Evolutionary conservation across 1,284 basidiomycete genomes (phyloP), one percentile per base, ranked within the genome.

Genomic region (Austroboletus novae-zelandiae): DNA sequence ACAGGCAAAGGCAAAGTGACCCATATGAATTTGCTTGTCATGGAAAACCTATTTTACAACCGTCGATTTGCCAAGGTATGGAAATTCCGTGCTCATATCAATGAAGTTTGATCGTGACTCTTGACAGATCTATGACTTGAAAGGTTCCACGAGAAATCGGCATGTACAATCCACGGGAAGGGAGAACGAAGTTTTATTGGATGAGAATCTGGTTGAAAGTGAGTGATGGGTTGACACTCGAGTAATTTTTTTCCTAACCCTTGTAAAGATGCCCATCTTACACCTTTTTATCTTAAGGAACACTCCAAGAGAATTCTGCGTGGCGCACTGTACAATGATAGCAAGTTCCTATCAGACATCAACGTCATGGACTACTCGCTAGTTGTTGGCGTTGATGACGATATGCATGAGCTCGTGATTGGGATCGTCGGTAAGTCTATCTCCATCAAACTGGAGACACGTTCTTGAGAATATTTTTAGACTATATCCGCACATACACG

Each of bases 291-390:
- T 66, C 79, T 99, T 23, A 88, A 93, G 37, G 97, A 99, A 69
- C 93, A 98, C 62, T 89, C 91, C 0, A 98, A 99, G 71, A 86
- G 92, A 17, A 92, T 98, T 49, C 72, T 99, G 15, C 83, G 92
- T 29, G 89, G 91, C 14, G 90, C 95, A 15, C 75, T 99, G 39
- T 94, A 84, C 74, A 98, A 97, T 64, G 97, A 99, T 68, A 94
- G 87, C 76, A 86, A 84, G 70, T 99, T 99, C 72, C 73, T 99
- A 42, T 89, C 91, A 10, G 93, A 95, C 57, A 87, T 98, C 58
- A 97, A 98, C 65, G 93, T 98, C 49, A 99, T 99, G 97, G 97
- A 99, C 71, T 99, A 99, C 70, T 98, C 95, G 18, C 75, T 99
- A 15, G 88, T 99, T 37, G 93, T 95, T 23, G 97, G 96, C 15